Percentiles rank a stretch among this genome's conserved stretches.
Evolutionary conservation across 1,284 basidiomycete species (phyloP).

Genomic region (Inonotus hispidus): DNA sequence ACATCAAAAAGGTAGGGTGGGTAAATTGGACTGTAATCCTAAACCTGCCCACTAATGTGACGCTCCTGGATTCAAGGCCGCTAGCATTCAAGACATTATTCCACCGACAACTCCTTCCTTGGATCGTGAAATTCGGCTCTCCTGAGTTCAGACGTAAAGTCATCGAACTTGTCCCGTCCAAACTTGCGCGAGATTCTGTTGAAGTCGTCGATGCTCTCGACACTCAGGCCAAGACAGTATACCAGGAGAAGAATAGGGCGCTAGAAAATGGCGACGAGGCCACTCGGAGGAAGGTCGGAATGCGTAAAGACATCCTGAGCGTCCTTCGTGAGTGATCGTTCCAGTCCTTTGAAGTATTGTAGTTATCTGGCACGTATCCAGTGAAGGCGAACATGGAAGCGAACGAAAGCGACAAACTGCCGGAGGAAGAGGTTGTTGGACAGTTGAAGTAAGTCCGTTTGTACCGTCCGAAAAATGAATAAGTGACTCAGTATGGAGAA

Average conservation of each 20-base stretch:
- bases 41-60: background rate
- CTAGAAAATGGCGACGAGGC: constrained; percentile 23
- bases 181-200: constrained; percentile 25
- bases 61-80: background rate
- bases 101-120: constrained; percentile 10
- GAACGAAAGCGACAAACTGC: constrained; percentile 26
- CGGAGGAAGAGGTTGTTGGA: constrained; percentile 28
- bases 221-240: constrained; percentile 5
- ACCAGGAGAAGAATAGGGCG: constrained; percentile 22
- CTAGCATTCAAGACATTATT: constrained; percentile 2
- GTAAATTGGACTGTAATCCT: background rate
- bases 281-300: constrained; percentile 23
- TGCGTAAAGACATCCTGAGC: constrained; percentile 31
- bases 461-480: background rate
- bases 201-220: constrained; percentile 10
- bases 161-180: constrained; percentile 25
- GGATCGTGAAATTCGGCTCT: constrained; percentile 10
- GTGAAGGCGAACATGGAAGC: constrained; percentile 29
- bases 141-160: constrained; percentile 8
- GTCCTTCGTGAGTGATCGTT: constrained; percentile 25
- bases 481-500: background rate
- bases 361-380: constrained; percentile 14
- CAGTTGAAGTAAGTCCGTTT: constrained; percentile 24
- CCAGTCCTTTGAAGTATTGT: background rate
- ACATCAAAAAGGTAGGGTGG: constrained; percentile 29